Conservation (phyloP, 345 rosid species). For the Crucihimalaya himalaica region DNA sequence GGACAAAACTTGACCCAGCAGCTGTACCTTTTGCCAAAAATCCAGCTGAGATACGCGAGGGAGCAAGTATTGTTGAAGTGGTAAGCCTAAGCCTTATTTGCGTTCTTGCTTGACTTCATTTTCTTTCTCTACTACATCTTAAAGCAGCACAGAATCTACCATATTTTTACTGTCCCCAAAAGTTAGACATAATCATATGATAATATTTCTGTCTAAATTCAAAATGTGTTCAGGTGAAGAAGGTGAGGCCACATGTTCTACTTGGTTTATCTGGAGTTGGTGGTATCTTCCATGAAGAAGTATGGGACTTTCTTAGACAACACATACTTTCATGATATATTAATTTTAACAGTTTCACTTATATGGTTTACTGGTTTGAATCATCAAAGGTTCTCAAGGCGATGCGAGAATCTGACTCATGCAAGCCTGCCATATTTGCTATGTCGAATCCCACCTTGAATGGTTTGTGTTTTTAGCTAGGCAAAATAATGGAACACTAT, state of each 20-base stretch:
- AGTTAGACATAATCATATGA: background rate
- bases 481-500: conserved; percentile 13
- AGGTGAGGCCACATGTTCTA: conserved; percentile 87
- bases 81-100: conserved; percentile 48
- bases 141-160: background rate
- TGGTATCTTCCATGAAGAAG: conserved; percentile 88
- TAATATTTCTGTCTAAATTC: conserved; percentile 23
- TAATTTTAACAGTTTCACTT: conserved; percentile 1
- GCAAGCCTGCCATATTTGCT: conserved; percentile 92
- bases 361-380: conserved; percentile 17
- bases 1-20: conserved; percentile 85
- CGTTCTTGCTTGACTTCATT: conserved; percentile 2
- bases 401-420: conserved; percentile 78
- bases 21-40: conserved; percentile 83
- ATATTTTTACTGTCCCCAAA: background rate
- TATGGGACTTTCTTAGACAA: conserved; percentile 30
- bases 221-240: conserved; percentile 66
- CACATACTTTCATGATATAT: conserved; percentile 5
- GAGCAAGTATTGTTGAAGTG: conserved; percentile 85
- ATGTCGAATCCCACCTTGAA: conserved; percentile 98
- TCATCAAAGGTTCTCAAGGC: conserved; percentile 83
- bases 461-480: conserved; percentile 52
- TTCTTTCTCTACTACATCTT: background rate
- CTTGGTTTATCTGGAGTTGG: conserved; percentile 99
- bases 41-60: conserved; percentile 70